Base-by-base conservation (phyloP, 2,329 filamentous ascomycete genomes). In the Ophidiomyces ophidiicola region DNA sequence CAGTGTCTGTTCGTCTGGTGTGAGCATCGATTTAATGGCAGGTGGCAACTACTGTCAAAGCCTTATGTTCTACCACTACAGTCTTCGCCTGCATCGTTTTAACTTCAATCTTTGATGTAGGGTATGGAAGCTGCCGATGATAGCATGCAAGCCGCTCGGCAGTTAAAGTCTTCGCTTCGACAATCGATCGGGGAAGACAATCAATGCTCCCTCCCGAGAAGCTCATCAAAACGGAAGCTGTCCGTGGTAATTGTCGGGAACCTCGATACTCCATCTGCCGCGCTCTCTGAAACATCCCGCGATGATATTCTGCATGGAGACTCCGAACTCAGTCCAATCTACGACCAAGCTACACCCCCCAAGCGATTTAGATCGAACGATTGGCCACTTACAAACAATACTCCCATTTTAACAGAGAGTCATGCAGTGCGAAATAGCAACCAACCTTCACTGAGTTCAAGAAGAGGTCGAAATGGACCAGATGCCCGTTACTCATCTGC, bases 361-460 rank as follows among this genome's bases (percentile, higher is more conserved):
- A 69, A 69, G 47, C 57, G 65, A 32, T 58, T 60, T 11, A 58
- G 64, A 14, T 59, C 58, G 3, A 62, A 61, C 31, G 61, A 67
- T 39, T 69, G 66, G 66, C 64, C 64, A 10, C 46, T 66, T 3
- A 23, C 20, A 8, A 44, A 12, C 7, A 43, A 30, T 24, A 30
- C 33, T 14, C 15, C 40, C 23, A 23, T 39, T 6, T 17, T 39
- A 11, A 41, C 25, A 6, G 32, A 41, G 17, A 40, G 15, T 19
- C 36, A 43, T 10, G 30, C 32, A 10, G 31, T 28, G 4, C 15
- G 35, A 4, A 45, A 34, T 15, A 43, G 23, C 20, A 33, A 31
- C 24, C 34, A 31, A 23, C 30, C 39, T n/a, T 37, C 35, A 5
- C 30, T 43, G 23, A 33, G 40, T 12, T 40, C 40, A 4, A 43